A percentile compares a stretch with the other conserved stretches of the same genome.
Conservation (phyloP, 2,329 filamentous ascomycete species). For the Annulohypoxylon truncatum region DNA sequence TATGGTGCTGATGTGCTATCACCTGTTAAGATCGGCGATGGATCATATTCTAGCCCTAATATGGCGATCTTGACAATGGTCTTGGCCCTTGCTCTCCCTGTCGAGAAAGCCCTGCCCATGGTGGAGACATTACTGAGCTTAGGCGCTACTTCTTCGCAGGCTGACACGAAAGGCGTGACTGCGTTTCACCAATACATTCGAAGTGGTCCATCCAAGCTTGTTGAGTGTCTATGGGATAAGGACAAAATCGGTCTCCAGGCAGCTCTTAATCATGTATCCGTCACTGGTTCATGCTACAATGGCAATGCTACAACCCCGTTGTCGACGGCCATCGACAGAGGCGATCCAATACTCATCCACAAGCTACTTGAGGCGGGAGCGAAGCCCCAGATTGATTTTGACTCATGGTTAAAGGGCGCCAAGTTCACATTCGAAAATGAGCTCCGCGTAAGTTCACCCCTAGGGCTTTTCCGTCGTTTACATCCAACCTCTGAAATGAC, state of each 20-base stretch:
- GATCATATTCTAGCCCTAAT: conserved; percentile 59
- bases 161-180: conserved; percentile 72
- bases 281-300: conserved; percentile 52
- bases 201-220: conserved; percentile 59
- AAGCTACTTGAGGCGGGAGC: conserved; percentile 75
- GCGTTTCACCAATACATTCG: conserved; percentile 73
- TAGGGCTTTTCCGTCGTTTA: neutral
- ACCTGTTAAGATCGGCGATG: conserved; percentile 74
- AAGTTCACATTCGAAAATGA: conserved; percentile 57
- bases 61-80: conserved; percentile 76
- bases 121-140: conserved; percentile 72
- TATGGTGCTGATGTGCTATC: conserved; percentile 83
- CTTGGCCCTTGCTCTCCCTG: conserved; percentile 73
- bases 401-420: conserved; percentile 70
- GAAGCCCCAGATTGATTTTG: conserved; percentile 68
- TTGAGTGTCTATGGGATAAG: conserved; percentile 63
- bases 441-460: conserved; percentile 47
- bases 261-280: conserved; percentile 73
- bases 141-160: conserved; percentile 79
- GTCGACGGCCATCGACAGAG: conserved; percentile 66
- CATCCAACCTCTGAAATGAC: neutral
- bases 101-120: conserved; percentile 73
- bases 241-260: conserved; percentile 71
- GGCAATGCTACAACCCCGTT: conserved; percentile 62
- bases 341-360: conserved; percentile 64